Percentiles rank a stretch among this genome's conserved stretches.
Evolutionary conservation across 2,329 filamentous ascomycete genomes (phyloP).

Genomic region (Colletotrichum agaves): DNA sequence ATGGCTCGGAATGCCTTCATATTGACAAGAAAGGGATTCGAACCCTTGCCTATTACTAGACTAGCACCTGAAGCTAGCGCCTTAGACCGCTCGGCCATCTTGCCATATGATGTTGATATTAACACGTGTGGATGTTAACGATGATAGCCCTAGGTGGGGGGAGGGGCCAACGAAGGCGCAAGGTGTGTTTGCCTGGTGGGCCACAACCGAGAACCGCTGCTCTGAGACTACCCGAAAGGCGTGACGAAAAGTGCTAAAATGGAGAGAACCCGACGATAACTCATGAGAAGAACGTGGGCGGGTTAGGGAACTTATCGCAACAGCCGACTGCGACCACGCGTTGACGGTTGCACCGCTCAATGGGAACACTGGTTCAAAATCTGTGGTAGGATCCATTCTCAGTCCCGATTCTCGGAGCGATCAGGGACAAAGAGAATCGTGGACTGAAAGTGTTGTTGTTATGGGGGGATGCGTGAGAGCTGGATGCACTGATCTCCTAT

Average conservation of each 20-base stretch:
- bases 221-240: too few relatives aligned
- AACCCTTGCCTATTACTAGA: slow-evolving; percentile 19
- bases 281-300: too few relatives aligned
- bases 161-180: background rate
- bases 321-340: too few relatives aligned
- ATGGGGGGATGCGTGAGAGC: background rate
- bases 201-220: background rate
- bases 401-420: background rate
- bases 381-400: background rate
- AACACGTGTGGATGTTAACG: background rate
- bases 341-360: background rate
- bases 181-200: background rate
- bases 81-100: slow-evolving; percentile 29
- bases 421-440: background rate
- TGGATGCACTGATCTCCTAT: background rate
- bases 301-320: too few relatives aligned
- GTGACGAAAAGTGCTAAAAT: too few relatives aligned
- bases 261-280: too few relatives aligned
- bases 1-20: too few relatives aligned
- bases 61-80: slow-evolving; percentile 27
- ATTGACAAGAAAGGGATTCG: slow-evolving; percentile 21
- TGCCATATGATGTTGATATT: background rate
- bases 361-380: background rate
- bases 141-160: slow-evolving; percentile 5
- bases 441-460: background rate